Percentiles rank a stretch among this genome's conserved stretches.
These are phyloP conservation scores for Tricholoma flavovirens DNA, from an alignment of 768 basidiomycete species.

Conservation along the genomic window DNA sequence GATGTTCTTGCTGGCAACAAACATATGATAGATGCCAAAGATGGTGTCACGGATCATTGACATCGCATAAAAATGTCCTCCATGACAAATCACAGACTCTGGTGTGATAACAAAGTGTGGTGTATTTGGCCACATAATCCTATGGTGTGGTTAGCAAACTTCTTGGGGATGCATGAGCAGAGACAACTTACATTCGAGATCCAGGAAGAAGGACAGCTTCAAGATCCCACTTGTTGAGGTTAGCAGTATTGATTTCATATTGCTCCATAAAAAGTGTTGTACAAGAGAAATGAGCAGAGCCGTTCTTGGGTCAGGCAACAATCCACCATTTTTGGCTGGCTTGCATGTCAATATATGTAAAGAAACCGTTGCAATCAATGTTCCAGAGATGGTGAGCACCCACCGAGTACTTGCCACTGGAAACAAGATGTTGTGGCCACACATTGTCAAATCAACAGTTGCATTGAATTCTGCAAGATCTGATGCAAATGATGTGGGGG, in stretches of 20 bases:
- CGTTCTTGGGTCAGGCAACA: not conserved
- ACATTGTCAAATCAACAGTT: no score
- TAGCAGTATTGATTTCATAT: not conserved
- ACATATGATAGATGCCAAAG: not conserved
- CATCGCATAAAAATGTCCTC: not conserved
- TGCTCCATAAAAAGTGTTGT: not conserved
- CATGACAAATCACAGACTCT: no score
- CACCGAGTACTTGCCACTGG: no score
- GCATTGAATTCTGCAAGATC: no score
- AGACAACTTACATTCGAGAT: not conserved
- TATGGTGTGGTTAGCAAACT: not conserved
- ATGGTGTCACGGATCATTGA: not conserved
- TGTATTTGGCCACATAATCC: slow-evolving; percentile 1
- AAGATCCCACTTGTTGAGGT: no score
- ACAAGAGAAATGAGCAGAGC: no score
- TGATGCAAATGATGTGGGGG: no score
- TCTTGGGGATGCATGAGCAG: not conserved
- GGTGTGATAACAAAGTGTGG: no score
- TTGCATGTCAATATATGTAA: not conserved
- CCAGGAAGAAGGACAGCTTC: not conserved
- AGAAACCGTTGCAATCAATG: not conserved
- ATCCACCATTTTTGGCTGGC: slow-evolving; percentile 1
- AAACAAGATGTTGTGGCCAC: no score
- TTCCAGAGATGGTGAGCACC: not conserved
- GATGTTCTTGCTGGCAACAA: not conserved